Evolutionary conservation across 257 asterid species (phyloP).

Genomic region (Solanum gandarillasii): DNA sequence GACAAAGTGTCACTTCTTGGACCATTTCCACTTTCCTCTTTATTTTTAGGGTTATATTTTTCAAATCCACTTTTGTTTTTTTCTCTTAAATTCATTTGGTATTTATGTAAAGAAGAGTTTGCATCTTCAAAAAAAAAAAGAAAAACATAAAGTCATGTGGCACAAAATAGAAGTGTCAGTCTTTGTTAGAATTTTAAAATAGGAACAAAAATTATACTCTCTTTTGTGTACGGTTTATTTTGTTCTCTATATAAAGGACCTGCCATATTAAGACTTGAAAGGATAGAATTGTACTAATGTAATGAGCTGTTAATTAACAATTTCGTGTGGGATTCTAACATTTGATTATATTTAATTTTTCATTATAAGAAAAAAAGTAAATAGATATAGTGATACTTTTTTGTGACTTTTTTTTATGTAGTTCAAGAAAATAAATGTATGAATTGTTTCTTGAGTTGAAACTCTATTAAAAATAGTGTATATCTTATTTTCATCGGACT

Average conservation of each 20-base stretch:
- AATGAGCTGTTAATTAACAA: not conserved
- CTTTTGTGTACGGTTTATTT: not conserved
- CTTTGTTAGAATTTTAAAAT: not conserved
- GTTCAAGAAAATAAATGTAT: not conserved
- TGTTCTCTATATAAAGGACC: not conserved
- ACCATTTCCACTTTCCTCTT: not conserved
- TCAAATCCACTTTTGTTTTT: not conserved
- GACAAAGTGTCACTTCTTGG: not conserved
- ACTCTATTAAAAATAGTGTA: too few relatives aligned
- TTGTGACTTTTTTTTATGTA: not conserved
- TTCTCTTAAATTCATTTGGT: not conserved
- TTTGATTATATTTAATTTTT: not conserved
- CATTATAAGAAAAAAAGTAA: not conserved
- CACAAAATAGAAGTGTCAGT: not conserved
- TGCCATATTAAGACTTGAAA: not conserved
- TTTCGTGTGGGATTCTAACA: not conserved
- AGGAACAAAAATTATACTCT: not conserved
- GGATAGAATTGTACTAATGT: not conserved
- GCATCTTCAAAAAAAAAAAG: not conserved
- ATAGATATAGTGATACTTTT: not conserved
- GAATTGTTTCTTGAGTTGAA: too few relatives aligned
- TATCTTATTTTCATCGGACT: too few relatives aligned
- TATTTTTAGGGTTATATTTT: not conserved
- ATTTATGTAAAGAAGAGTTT: not conserved
- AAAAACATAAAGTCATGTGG: not conserved